phyloP scores from a whole-genome alignment of 371 early-diverging fungal genomes.

The Apophysomyces trapeziformis region DNA sequence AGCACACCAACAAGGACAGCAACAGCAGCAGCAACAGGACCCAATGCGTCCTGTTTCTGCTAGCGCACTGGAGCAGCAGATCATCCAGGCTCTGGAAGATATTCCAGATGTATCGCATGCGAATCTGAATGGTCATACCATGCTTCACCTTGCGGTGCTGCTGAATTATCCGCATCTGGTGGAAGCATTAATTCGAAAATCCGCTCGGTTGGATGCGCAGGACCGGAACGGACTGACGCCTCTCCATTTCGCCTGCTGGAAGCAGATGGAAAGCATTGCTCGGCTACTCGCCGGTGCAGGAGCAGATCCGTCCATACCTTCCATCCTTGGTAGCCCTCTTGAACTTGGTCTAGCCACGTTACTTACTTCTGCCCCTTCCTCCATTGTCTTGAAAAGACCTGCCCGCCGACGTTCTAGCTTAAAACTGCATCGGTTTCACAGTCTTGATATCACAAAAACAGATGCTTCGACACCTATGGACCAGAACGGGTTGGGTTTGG shows the following conservation, averaged over 20 bases:
- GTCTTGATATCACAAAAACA: slow-evolving; percentile 16
- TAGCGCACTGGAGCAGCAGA: slow-evolving; percentile 12
- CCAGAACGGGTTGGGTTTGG: slow-evolving; percentile 32
- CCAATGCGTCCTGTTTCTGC: background rate
- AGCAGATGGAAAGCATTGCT: slow-evolving; percentile 33
- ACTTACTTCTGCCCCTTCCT: background rate
- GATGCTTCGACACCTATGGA: slow-evolving; percentile 23
- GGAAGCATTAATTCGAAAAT: slow-evolving; percentile 17
- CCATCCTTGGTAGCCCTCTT: slow-evolving; percentile 9
- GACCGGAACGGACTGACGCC: slow-evolving; percentile 44
- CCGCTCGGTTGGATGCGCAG: slow-evolving; percentile 15
- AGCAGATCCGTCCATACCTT: slow-evolving; percentile 53
- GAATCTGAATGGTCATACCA: slow-evolving; percentile 36
- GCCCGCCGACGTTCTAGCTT: slow-evolving; percentile 7
- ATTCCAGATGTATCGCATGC: slow-evolving; percentile 16
- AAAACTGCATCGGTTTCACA: slow-evolving; percentile 27
- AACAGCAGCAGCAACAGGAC: background rate
- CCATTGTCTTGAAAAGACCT: background rate
- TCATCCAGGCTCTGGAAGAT: slow-evolving; percentile 19
- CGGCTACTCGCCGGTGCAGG: slow-evolving; percentile 63
- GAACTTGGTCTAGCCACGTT: slow-evolving; percentile 6
- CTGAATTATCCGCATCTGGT: slow-evolving; percentile 24
- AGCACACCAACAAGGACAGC: background rate
- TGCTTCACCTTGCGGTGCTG: slow-evolving; percentile 44
- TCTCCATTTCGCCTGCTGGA: slow-evolving; percentile 39